Evolutionary conservation across 768 basidiomycete genomes (phyloP), one percentile per base, ranked within the genome.

Genomic region (Calvatia gigantea): DNA sequence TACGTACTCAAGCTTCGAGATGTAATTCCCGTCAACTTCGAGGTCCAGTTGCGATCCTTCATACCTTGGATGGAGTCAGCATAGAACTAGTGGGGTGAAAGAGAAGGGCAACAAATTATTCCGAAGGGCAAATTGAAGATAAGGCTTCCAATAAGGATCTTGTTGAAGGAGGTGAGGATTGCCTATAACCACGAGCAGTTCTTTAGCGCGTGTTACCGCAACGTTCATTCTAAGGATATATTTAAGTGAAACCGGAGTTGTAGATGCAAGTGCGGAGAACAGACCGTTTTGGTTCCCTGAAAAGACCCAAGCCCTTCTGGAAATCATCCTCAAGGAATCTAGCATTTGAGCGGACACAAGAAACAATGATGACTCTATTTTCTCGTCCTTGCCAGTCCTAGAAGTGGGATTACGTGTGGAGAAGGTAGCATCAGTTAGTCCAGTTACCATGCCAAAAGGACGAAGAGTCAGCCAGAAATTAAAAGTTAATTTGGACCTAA

Each of bases 331-430:
- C 67, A 64, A 81, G 53, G 57, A 80, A 81, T 17, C 78, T 67
- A 8, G 66, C 58, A 52, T 67, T 76, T 8, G 76, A 77, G 55
- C 78, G 69, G 11, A 81, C 78, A 60, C 77, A 79, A 19, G 77
- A 79, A 19, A 81, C 72, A 17, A 81, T 76, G n/a, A 79, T 69
- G 7, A 79, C 74, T 28, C 79, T 67, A 59, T 71, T 75, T 64
- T 81, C 79, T 54, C 79, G 70, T 37, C 79, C 78, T 70, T 80
- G 79, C 56, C 75, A 80, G 60, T 80, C 78, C 74, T 74, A 53
- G 1, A 55, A 14, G 23, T 6, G 28, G 9, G 8, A 35, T 38
- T 39, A 39, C 23, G 45, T 39, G 31, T n/a, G n/a, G n/a, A n/a
- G 37, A 21, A 25, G 7, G 15, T 14, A 35, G 41, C 50, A 42